A percentile compares a stretch with the other conserved stretches of the same genome.
Evolutionary conservation across 345 rosid species (phyloP).

Genomic region (Gossypium rotundifolium): DNA sequence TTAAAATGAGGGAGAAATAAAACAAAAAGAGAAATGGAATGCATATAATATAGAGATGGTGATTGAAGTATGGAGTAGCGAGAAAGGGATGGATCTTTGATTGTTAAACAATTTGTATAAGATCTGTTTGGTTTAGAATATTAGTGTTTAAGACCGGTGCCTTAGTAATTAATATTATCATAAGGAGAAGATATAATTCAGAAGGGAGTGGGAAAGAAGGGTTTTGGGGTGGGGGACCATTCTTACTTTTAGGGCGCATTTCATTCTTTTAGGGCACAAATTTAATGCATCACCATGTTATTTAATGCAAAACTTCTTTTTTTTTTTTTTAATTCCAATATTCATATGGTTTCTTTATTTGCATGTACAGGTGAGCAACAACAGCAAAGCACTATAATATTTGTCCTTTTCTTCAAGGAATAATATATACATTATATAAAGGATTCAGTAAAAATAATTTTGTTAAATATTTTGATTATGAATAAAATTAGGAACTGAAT

Average conservation of each 20-base stretch:
- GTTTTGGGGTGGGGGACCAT: not conserved
- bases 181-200: not conserved
- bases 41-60: not conserved
- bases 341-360: not conserved
- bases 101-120: not conserved
- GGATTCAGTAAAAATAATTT: too few relatives aligned
- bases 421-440: too few relatives aligned
- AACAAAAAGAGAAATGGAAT: too few relatives aligned
- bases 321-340: not conserved
- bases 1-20: not conserved
- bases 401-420: not conserved
- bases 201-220: not conserved
- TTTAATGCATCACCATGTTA: not conserved
- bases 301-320: not conserved
- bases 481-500: too few relatives aligned
- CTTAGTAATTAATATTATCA: not conserved
- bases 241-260: not conserved
- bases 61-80: not conserved
- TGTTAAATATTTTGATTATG: too few relatives aligned
- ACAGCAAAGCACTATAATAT: not conserved
- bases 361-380: not conserved
- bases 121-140: not conserved
- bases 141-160: not conserved
- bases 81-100: not conserved
- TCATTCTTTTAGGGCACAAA: constrained; percentile 4